Base-by-base conservation (phyloP, 805 yeast genomes). In the Candida jianshihensis region DNA sequence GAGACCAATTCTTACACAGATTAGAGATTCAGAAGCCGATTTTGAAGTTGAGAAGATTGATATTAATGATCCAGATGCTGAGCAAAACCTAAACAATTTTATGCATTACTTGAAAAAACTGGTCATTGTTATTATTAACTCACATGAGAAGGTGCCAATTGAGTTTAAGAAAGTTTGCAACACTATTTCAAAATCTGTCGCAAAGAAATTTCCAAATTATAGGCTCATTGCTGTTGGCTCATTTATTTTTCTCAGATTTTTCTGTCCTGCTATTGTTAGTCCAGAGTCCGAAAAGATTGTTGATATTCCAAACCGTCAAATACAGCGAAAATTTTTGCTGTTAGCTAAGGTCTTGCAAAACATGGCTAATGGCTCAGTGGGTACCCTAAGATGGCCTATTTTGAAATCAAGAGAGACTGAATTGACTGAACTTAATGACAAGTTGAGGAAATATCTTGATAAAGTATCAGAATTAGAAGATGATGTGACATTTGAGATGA, bases 191-290 rank as follows among this genome's bases (percentile, higher is more conserved):
- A 54, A 61, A 27, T 64, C 79, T 37, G 77, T 85, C 36, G 61
- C 69, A 20, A 58, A 60, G n/a, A 75, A 75, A 45, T 81, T 81
- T 47, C 84, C 83, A 1, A 78, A 73, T 27, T 81, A 81, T 27
- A 71, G 80, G 31, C 65, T 72, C 26, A 66, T 78, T 27, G 87
- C 94, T 1, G 81, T 87, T 19, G 95, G 96, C 0, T 88, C 95
- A 0, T 90, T 84, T 54, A 65, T 90, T 37, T 89, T 90, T 51
- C 64, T 90, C 46, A 63, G 95, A 38, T 76, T 81, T 43, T 70
- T 82, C 41, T 83, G 94, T 54, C 97, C 97, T 11, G 95, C 95
- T 0, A 78, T 89, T 47, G 89, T 89, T 12, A 78, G 87, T 24
- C 97, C 97, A 0, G 95, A 85, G 39, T 41, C 64, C 14, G 68